Percentiles rank a stretch among this genome's conserved stretches.
Conservation (phyloP, 208 protist species). For the Trypanosoma grayi region DNA sequence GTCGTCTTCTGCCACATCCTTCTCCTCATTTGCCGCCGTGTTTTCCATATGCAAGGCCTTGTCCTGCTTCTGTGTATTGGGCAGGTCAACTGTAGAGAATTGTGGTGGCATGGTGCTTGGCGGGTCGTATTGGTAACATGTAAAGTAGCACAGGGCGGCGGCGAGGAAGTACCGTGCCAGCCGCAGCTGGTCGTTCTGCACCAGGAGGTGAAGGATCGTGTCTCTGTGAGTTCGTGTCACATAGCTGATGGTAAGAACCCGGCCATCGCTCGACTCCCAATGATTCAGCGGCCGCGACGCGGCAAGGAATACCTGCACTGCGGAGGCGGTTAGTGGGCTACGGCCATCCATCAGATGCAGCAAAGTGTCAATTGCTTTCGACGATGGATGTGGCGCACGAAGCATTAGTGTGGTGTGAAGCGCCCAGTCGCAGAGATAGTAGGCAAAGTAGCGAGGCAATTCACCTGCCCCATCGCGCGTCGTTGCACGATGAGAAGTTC, state of each 20-base stretch:
- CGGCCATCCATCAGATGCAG: conserved; percentile 64
- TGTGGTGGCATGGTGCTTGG: conserved; percentile 35
- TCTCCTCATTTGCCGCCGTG: not conserved
- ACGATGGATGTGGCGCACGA: conserved; percentile 61
- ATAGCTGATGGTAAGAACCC: conserved; percentile 34
- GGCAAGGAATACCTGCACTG: conserved; percentile 67
- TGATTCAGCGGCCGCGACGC: conserved; percentile 31
- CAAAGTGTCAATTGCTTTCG: conserved; percentile 56
- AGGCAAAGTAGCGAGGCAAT: conserved; percentile 17
- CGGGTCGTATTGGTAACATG: conserved; percentile 43
- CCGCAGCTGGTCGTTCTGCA: conserved; percentile 75
- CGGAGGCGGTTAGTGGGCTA: conserved; percentile 55
- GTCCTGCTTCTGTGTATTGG: not conserved
- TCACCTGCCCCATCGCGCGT: not conserved
- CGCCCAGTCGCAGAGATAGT: conserved; percentile 66
- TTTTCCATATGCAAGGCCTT: not conserved
- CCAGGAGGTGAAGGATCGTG: conserved; percentile 72
- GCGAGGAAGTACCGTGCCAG: conserved; percentile 77
- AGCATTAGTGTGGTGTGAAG: conserved; percentile 63
- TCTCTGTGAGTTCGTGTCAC: conserved; percentile 48
- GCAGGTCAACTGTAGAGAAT: conserved; percentile 31
- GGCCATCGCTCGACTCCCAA: conserved; percentile 25
- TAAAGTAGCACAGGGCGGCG: conserved; percentile 54
- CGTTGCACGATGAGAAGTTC: not conserved
- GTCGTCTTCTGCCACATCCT: conserved; percentile 7